These are phyloP conservation scores for Plasmodium gonderi DNA, from an alignment of 169 alveolate genomes.

Conservation along the genomic window DNA sequence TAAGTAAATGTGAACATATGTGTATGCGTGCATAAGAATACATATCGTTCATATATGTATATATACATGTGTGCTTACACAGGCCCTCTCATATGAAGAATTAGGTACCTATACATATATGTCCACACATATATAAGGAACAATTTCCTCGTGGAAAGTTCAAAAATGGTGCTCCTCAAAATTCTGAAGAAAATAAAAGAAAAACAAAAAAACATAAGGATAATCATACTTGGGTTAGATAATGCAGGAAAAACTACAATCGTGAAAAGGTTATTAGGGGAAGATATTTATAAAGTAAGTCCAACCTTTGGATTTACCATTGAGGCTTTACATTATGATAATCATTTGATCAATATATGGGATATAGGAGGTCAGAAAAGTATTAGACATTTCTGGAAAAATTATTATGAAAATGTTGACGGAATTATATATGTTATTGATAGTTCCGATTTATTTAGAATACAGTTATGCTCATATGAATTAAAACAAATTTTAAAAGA, in stretches of 20 bases:
- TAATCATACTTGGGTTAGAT: conserved; percentile 96
- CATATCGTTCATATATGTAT: not conserved
- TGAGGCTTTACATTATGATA: conserved; percentile 89
- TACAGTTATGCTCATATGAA: conserved; percentile 96
- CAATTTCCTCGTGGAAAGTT: not conserved
- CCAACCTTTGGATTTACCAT: conserved; percentile 98
- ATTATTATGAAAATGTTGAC: conserved; percentile 99
- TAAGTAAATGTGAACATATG: not conserved
- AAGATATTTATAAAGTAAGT: conserved; percentile 90
- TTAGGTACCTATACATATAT: not conserved
- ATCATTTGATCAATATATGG: conserved; percentile 94
- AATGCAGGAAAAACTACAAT: conserved; percentile 98
- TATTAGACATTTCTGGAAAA: conserved; percentile 98
- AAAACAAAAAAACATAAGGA: conserved; percentile 93
- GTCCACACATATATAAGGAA: not conserved
- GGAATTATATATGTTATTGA: conserved; percentile 98
- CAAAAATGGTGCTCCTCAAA: conserved; percentile 92
- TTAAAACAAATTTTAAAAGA: conserved; percentile 94
- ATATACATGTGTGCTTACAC: not conserved
- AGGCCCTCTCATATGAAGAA: not conserved
- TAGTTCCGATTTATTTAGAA: conserved; percentile 96
- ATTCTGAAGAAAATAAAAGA: conserved; percentile 93
- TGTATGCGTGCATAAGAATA: not conserved
- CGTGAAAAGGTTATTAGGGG: conserved; percentile 93
- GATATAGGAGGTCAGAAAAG: conserved; percentile 99